Evolutionary conservation across 805 yeast genomes (phyloP).

Genomic region (Naumovozyma castellii): DNA sequence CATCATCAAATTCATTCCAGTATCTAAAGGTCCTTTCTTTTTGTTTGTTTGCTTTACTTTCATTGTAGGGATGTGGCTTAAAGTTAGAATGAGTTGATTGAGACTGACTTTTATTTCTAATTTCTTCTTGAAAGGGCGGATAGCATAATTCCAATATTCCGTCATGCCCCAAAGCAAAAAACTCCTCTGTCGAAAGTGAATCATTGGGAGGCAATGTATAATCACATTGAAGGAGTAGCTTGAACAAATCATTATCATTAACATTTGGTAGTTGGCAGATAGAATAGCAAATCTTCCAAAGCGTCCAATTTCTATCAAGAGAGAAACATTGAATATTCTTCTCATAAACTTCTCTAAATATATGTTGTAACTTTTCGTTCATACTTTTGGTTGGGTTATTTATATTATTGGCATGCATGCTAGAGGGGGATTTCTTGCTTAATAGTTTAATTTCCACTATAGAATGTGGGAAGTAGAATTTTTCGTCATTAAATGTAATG

Average conservation of each 20-base stretch:
- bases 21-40: constrained; percentile 12
- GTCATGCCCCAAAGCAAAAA: constrained; percentile 18
- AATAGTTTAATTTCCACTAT: constrained; percentile 13
- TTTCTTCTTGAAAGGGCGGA: not conserved
- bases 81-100: not conserved
- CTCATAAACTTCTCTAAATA: constrained; percentile 2
- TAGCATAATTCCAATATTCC: constrained; percentile 6
- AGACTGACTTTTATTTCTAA: no score
- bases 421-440: not conserved
- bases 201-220: constrained; percentile 9
- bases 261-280: constrained; percentile 9
- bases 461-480: constrained; percentile 13
- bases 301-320: constrained; percentile 8
- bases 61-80: not conserved
- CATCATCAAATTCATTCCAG: constrained; percentile 31
- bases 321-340: constrained; percentile 20
- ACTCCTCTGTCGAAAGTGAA: constrained; percentile 13
- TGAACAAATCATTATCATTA: constrained; percentile 12
- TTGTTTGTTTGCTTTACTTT: not conserved
- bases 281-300: constrained; percentile 18
- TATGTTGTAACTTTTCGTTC: not conserved
- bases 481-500: constrained; percentile 5
- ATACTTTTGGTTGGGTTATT: not conserved
- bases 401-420: no score
- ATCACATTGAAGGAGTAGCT: constrained; percentile 10